Evolutionary conservation across 78 protist genomes (phyloP), one percentile per base, ranked within the genome.

Genomic region (Dictyostelium brefeldianum): DNA sequence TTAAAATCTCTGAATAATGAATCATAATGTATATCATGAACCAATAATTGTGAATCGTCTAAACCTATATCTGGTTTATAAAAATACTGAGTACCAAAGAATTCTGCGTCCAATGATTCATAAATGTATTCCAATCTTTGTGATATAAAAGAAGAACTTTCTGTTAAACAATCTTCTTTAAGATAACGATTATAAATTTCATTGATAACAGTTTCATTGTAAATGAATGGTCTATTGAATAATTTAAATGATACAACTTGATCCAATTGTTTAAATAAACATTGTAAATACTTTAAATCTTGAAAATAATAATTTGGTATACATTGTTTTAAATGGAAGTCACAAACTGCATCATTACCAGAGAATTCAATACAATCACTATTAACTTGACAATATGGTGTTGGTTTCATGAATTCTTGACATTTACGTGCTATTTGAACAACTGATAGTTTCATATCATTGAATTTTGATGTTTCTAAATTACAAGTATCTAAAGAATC

Each of bases 111-210:
- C 0, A 5, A 0, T 62, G 70, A 36, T 43, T 73, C 41, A 22
- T 50, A 73, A 46, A 47, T 11, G 46, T 46, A 20, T n/a, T 25
- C 10, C 46, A 4, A 31, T 62, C 70, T 62, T 25, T 62, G 70
- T 62, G 70, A 22, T 25, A 62, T 11, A 62, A 62, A 62, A 22
- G 70, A 0, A 22, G 70, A 0, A 62, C 70, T 36, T 17, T 62
- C 70, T 22, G 70, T 48, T 15, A 25, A 25, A 65, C 83, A 77
- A 64, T 87, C 93, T 9, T 73, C 53, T n/a, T 46, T 73, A n/a
- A 10, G 27, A 73, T 46, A 46, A 10, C 20, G 20, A n/a, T 73
- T 50, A 46, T 46, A 73, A 8, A 73, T 46, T 46, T 36, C 79
- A 36, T 73, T 56, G 2, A 47, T 73, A 15, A 73, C n/a, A 3